Percentiles rank a stretch among this genome's conserved stretches.
Evolutionary conservation across 352 stramenopile genomes (phyloP).

Genomic region (Saprolegnia diclina): DNA sequence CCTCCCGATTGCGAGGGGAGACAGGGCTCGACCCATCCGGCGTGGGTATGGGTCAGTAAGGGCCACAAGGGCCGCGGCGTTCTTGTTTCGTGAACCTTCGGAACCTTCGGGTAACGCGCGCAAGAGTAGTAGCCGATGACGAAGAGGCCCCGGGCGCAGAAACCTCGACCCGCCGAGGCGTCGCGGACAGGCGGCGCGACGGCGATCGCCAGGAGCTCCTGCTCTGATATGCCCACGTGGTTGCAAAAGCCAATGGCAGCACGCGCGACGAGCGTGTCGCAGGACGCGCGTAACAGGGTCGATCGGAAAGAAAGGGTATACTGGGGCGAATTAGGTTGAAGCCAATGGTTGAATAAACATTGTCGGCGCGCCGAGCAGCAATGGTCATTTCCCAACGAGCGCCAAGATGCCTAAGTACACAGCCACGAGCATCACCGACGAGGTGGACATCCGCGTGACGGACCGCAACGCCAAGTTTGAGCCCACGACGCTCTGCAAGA

Average conservation of each 20-base stretch:
- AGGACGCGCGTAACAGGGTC: background rate
- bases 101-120: background rate
- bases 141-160: background rate
- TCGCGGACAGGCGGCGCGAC: background rate
- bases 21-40: background rate
- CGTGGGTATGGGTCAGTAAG: background rate
- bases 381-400: conserved; percentile 10
- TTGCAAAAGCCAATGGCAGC: background rate
- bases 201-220: background rate
- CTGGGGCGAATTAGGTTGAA: background rate
- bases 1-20: too few relatives aligned
- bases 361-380: background rate
- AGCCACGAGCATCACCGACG: conserved; percentile 17
- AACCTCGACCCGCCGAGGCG: too few relatives aligned
- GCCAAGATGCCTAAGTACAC: conserved; percentile 16
- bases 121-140: background rate
- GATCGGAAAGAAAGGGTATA: background rate
- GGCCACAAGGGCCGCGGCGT: background rate
- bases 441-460: conserved; percentile 28
- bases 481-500: conserved; percentile 35
- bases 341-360: conserved; percentile 7
- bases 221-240: background rate
- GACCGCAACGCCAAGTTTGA: conserved; percentile 33
- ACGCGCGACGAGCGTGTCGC: background rate
- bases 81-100: too few relatives aligned